Base-by-base conservation (phyloP, 2,329 filamentous ascomycete species). In the Annulohypoxylon truncatum region DNA sequence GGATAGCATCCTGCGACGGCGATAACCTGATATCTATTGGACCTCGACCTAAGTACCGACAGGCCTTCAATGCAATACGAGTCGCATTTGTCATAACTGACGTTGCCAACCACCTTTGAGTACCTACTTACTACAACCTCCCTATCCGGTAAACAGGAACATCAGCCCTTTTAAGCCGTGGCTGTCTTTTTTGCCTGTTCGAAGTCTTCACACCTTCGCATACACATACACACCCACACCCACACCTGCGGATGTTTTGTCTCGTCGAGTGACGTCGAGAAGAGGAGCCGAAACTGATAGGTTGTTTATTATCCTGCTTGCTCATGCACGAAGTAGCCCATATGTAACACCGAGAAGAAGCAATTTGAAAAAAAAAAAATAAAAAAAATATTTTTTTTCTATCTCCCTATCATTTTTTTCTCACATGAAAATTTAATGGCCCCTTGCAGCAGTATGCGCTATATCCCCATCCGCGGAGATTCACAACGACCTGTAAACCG, bases 81-180 rank as follows among this genome's bases (percentile, higher is more conserved):
- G 48, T 63, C 54, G 44, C 61, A 68, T 70, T 70, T 68, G 64
- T 65, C 67, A 66, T 64, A 18, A 63, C 61, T 68, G 64, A 66
- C 55, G 55, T 48, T 68, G 61, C 61, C 55, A 50, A 56, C 55
- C 33, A 33, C 48, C 22, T 44, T 29, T 28, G 31, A 31, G n/a
- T n/a, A 13, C 12, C n/a, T 38, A 61, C 57, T 60, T 67, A 62
- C 58, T 67, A 66, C 59, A 61, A 47, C 44, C n/a, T 53, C 48
- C 52, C 38, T 44, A 63, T 67, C 61, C 64, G 64, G 67, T 61
- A 67, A 59, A 66, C 64, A 65, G 67, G 61, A 50, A 57, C 55
- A 24, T 33, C 61, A 66, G 53, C 59, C 67, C 65, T 63, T 70
- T 66, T 64, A 24, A 66, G 61, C 67, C 61, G 61, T 63, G 28